A percentile compares a stretch with the other conserved stretches of the same genome.
Evolutionary conservation across 208 protist genomes (phyloP).

Genomic region (Trypanosoma scelopori): DNA sequence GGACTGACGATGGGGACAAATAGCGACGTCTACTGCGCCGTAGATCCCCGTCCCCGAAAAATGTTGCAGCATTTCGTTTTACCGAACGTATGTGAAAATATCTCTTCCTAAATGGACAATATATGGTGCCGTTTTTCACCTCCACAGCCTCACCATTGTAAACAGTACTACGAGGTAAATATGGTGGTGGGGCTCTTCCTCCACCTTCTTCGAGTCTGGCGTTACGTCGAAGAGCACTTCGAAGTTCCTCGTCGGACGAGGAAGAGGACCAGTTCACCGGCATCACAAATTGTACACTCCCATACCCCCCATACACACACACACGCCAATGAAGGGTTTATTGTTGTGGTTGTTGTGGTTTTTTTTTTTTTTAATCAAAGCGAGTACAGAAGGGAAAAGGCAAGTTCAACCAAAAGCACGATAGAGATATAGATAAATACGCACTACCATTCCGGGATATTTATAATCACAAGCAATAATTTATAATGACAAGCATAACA

Average conservation of each 20-base stretch:
- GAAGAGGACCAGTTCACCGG: slow-evolving; percentile 63
- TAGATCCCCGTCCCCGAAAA: slow-evolving; percentile 60
- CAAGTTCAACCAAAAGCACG: too few species aligned
- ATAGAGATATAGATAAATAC: too few species aligned
- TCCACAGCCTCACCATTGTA: slow-evolving; percentile 35
- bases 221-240: slow-evolving; percentile 43
- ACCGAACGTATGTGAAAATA: slow-evolving; percentile 61
- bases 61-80: slow-evolving; percentile 38
- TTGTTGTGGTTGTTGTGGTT: too few species aligned
- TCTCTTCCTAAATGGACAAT: slow-evolving; percentile 48
- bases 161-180: slow-evolving; percentile 23
- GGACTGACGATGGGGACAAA: slow-evolving; percentile 35
- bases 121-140: slow-evolving; percentile 51
- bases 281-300: slow-evolving; percentile 10
- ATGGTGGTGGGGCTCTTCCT: slow-evolving; percentile 23
- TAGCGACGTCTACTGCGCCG: slow-evolving; percentile 29
- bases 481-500: background rate
- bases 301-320: background rate
- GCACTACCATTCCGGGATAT: too few species aligned
- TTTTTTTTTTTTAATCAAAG: too few species aligned
- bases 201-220: slow-evolving; percentile 13
- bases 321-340: too few species aligned
- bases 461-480: background rate
- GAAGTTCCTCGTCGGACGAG: slow-evolving; percentile 61
- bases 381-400: too few species aligned